Base-by-base conservation (phyloP, 768 basidiomycete species). In the Panaeolus papilionaceus region DNA sequence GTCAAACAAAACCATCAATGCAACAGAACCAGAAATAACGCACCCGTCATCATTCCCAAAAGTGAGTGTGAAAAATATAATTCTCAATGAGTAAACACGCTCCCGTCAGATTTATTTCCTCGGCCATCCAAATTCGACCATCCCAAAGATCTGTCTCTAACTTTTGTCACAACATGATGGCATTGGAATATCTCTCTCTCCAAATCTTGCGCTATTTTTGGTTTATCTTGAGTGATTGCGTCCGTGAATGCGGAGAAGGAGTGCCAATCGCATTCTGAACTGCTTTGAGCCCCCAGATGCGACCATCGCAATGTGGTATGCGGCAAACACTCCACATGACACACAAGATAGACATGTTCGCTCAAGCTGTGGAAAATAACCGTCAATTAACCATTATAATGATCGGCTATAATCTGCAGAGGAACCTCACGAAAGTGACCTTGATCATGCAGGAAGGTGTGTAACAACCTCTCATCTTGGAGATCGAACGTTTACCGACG, bases 91-190 rank as follows among this genome's bases (percentile, higher is more conserved):
- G 54, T 58, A 58, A 37, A 7, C 8, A 58, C 28, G 28, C 26
- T 58, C 16, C 54, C 10, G 28, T 11, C 54, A 58, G 54, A 58
- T 58, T 58, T 58, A 58, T 28, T 58, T 58, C 54, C 54, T 58
- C 54, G 54, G 54, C 33, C 54, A 28, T 58, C 14, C 28, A 58
- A 26, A 58, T 37, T 33, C 28, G 14, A n/a, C 28, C 16, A 16
- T 33, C 26, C 16, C 3, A 26, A 33, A 58, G 28, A 58, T 33
- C 33, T 28, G 16, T 9, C 54, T 12, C 8, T 33, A 16, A 16
- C 12, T 58, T 23, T 16, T 33, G 33, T 58, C 54, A 28, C 54
- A 33, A 58, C 54, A 26, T 58, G 33, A 28, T 58, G 28, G 54
- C 26, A 11, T 51, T 51, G 42, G 16, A 16, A 18, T 26, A 4